phyloP scores from a whole-genome alignment of 305 asterid species.

The Striga hermonthica region DNA sequence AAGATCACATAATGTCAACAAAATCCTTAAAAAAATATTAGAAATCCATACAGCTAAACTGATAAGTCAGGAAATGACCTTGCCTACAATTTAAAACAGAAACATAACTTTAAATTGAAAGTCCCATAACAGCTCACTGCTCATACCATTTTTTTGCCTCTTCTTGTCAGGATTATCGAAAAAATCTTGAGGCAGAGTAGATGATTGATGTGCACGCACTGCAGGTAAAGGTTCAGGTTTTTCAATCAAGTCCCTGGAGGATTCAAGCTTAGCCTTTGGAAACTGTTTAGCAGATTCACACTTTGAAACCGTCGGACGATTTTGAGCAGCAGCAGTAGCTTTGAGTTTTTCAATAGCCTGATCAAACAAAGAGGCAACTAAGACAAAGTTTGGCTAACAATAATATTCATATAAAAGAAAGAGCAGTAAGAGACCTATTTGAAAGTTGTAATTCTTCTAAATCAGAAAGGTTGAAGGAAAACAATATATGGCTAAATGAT shows the following conservation, averaged over 20 bases:
- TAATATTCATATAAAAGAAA: slow-evolving; percentile 15
- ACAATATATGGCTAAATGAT: slow-evolving; percentile 4
- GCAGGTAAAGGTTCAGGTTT: slow-evolving; percentile 46
- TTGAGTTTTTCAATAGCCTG: slow-evolving; percentile 74
- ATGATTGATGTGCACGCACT: slow-evolving; percentile 42
- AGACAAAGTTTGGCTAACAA: slow-evolving; percentile 15
- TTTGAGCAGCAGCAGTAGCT: slow-evolving; percentile 68
- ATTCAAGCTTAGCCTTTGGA: slow-evolving; percentile 46
- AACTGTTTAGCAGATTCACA: slow-evolving; percentile 46
- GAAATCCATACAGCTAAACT: not conserved
- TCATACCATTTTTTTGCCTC: slow-evolving; percentile 68
- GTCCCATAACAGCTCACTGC: slow-evolving; percentile 29
- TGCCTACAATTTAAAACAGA: slow-evolving; percentile 23
- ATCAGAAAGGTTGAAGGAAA: slow-evolving; percentile 2
- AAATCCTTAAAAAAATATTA: slow-evolving; percentile 1
- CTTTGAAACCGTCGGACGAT: slow-evolving; percentile 40
- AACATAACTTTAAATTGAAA: slow-evolving; percentile 6
- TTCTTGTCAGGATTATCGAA: slow-evolving; percentile 63
- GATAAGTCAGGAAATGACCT: not conserved
- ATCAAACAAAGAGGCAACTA: slow-evolving; percentile 26
- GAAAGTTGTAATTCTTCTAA: not conserved
- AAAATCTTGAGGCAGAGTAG: slow-evolving; percentile 70
- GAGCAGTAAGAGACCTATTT: not conserved
- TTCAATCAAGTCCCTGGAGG: slow-evolving; percentile 33
- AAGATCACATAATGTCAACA: slow-evolving; percentile 4